Conservation (phyloP, 768 basidiomycete genomes). For the Psilocybe tampanensis region DNA sequence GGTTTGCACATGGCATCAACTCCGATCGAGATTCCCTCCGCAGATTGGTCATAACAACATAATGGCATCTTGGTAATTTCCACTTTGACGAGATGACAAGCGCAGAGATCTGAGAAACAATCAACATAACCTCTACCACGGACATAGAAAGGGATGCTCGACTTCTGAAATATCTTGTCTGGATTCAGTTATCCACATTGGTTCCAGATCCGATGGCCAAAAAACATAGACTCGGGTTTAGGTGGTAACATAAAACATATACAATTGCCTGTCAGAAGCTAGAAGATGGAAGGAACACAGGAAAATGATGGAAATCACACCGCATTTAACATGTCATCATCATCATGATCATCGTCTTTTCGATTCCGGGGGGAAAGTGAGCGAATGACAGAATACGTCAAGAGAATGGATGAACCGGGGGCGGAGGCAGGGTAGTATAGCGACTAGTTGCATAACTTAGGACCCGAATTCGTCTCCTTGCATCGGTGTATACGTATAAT, state of each 20-base stretch:
- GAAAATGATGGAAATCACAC: constrained; percentile 10
- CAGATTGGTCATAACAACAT: not conserved
- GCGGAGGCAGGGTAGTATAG: constrained; percentile 9
- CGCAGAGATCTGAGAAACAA: not conserved
- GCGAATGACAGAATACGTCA: constrained; percentile 25
- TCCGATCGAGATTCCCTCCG: not conserved
- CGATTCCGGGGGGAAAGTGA: not conserved
- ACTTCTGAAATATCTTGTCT: not conserved
- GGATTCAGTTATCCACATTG: constrained; percentile 1
- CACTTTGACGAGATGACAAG: not conserved
- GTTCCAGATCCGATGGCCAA: constrained; percentile 8
- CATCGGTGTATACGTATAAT: constrained; percentile 6
- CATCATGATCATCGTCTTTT: not conserved
- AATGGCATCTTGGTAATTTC: not conserved
- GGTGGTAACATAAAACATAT: constrained; percentile 13
- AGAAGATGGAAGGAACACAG: constrained; percentile 9
- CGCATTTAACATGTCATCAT: constrained; percentile 15
- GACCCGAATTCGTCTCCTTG: constrained; percentile 1
- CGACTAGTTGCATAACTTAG: constrained; percentile 5
- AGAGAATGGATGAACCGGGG: constrained; percentile 10
- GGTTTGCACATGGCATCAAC: constrained; percentile 1
- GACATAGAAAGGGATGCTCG: not conserved
- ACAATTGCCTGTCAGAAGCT: constrained; percentile 14
- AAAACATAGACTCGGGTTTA: constrained; percentile 4
- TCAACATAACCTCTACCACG: not conserved